These are phyloP conservation scores for Penicillium robsamsonii DNA, from an alignment of 495 filamentous ascomycete genomes.

Conservation along the genomic window DNA sequence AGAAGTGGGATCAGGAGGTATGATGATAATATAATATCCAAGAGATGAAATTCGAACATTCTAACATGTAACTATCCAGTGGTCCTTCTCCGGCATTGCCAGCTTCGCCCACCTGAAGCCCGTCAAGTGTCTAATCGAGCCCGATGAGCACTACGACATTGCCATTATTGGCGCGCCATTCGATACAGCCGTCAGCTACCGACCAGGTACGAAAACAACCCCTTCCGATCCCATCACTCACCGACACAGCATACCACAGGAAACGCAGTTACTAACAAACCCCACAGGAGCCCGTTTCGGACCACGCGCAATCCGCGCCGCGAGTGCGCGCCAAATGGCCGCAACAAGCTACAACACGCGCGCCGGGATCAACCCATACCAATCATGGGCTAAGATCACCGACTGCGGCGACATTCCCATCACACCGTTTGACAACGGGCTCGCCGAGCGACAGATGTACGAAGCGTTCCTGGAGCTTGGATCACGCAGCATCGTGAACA, in stretches of 20 bases:
- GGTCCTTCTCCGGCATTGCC: conserved; percentile 73
- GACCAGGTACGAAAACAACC: conserved; percentile 56
- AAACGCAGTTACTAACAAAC: conserved; percentile 34
- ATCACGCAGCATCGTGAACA: conserved; percentile 43
- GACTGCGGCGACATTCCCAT: conserved; percentile 86
- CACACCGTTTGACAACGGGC: conserved; percentile 72
- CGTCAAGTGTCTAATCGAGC: conserved; percentile 69
- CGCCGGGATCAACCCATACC: conserved; percentile 74
- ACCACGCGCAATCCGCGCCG: conserved; percentile 76
- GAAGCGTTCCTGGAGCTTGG: conserved; percentile 68
- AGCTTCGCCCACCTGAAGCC: conserved; percentile 78
- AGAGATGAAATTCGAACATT: not conserved
- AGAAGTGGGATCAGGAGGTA: conserved; percentile 57
- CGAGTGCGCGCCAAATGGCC: conserved; percentile 67
- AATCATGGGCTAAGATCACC: conserved; percentile 67
- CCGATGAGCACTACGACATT: conserved; percentile 68
- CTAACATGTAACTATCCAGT: conserved; percentile 43
- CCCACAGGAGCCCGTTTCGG: conserved; percentile 71
- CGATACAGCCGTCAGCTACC: conserved; percentile 77
- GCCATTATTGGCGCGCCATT: conserved; percentile 80
- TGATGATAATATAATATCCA: not conserved
- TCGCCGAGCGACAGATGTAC: conserved; percentile 75
- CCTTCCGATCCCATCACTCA: not conserved
- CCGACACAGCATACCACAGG: conserved; percentile 15
- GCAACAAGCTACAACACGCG: conserved; percentile 77